Conservation (phyloP, 768 basidiomycete species). For the Suillus hirtellus region DNA sequence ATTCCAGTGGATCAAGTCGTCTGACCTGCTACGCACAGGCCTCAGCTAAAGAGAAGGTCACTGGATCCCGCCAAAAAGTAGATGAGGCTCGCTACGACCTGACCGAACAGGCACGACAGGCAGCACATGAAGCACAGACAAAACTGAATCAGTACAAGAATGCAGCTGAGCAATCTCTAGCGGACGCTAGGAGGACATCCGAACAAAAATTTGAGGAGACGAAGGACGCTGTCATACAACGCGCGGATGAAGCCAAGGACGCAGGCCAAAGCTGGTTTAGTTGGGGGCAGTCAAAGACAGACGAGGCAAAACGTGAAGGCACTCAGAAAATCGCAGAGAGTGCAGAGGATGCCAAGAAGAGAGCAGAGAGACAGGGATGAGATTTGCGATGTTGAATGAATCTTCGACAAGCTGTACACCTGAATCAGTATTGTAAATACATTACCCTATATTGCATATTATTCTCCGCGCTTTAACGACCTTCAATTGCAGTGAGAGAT, state of each 20-base stretch:
- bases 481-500: background rate
- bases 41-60: constrained; percentile 20
- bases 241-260: constrained; percentile 24
- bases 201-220: constrained; percentile 31
- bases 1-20: background rate
- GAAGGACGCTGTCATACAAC: constrained; percentile 28
- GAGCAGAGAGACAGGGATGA: constrained; percentile 30
- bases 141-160: constrained; percentile 27
- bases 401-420: background rate
- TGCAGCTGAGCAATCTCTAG: constrained; percentile 26
- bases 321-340: constrained; percentile 28
- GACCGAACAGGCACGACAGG: constrained; percentile 25
- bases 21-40: constrained; percentile 16
- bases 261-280: constrained; percentile 40
- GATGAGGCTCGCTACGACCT: constrained; percentile 27
- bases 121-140: constrained; percentile 26
- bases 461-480: background rate
- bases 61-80: constrained; percentile 19
- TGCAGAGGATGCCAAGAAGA: constrained; percentile 31
- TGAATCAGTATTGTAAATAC: background rate
- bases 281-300: constrained; percentile 37
- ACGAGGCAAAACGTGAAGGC: constrained; percentile 29
- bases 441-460: background rate
- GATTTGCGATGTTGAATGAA: background rate
- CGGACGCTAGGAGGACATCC: constrained; percentile 25